Evolutionary conservation across 345 rosid species (phyloP).

Genomic region (Murraya koenigii): DNA sequence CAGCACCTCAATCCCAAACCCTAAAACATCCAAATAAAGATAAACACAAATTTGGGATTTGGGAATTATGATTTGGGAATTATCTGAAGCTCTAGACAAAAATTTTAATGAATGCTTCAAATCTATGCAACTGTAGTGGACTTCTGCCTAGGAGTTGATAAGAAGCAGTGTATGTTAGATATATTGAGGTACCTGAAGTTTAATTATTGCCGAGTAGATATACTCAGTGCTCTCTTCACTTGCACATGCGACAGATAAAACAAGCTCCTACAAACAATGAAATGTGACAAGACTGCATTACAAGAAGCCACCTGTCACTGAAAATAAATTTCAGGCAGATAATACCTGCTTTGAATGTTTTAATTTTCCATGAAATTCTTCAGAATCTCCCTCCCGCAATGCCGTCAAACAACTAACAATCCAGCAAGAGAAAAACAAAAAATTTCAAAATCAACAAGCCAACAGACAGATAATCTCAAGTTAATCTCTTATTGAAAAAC

Average conservation of each 20-base stretch:
- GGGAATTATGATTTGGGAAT: not conserved
- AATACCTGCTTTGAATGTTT: conserved; percentile 73
- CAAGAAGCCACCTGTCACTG: conserved; percentile 12
- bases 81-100: not conserved
- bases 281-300: conserved; percentile 5
- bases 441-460: not conserved
- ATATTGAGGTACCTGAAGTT: conserved; percentile 65
- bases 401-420: conserved; percentile 77
- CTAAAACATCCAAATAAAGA: not conserved
- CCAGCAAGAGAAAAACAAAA: conserved; percentile 22
- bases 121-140: not conserved
- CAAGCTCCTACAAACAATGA: conserved; percentile 60
- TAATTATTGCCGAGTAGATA: conserved; percentile 73
- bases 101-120: not conserved
- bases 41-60: not conserved
- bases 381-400: conserved; percentile 76
- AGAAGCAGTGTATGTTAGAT: conserved; percentile 10
- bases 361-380: conserved; percentile 61
- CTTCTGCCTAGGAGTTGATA: not conserved
- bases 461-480: not conserved
- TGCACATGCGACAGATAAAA: conserved; percentile 65
- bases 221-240: conserved; percentile 88
- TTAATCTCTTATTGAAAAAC: not conserved
- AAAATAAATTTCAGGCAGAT: conserved; percentile 15
- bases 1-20: too few relatives aligned